These are phyloP conservation scores for Macaranga tanarius DNA, from an alignment of 441 rosid genomes.

Conservation along the genomic window DNA sequence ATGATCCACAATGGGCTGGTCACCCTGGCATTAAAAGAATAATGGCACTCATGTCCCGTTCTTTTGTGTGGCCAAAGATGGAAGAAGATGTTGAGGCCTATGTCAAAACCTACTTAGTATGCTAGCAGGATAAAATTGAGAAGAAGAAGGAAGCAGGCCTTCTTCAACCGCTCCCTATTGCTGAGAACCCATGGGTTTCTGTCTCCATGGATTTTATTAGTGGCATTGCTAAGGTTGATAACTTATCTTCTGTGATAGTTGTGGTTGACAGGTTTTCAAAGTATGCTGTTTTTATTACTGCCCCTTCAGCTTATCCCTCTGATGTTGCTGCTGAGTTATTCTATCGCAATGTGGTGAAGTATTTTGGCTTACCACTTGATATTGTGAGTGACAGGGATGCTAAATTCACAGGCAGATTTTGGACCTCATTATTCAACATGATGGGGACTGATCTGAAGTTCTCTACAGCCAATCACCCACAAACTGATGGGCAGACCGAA, in stretches of 20 bases:
- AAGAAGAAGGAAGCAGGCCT: background rate
- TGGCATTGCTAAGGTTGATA: background rate
- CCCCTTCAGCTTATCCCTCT: background rate
- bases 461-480: background rate
- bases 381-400: background rate
- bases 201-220: slow-evolving; percentile 17
- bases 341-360: background rate
- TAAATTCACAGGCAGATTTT: background rate
- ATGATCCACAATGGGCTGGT: background rate
- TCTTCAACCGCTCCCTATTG: background rate
- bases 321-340: background rate
- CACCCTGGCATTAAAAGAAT: background rate
- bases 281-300: background rate
- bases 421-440: background rate
- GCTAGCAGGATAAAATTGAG: background rate
- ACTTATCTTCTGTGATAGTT: background rate
- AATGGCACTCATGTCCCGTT: background rate
- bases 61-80: background rate
- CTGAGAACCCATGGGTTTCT: background rate
- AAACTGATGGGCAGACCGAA: background rate
- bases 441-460: background rate
- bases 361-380: background rate
- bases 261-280: background rate
- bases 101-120: background rate
- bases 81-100: background rate